Evolutionary conservation across 2,329 filamentous ascomycete species (phyloP).

Genomic region (Diaporthe amygdali): DNA sequence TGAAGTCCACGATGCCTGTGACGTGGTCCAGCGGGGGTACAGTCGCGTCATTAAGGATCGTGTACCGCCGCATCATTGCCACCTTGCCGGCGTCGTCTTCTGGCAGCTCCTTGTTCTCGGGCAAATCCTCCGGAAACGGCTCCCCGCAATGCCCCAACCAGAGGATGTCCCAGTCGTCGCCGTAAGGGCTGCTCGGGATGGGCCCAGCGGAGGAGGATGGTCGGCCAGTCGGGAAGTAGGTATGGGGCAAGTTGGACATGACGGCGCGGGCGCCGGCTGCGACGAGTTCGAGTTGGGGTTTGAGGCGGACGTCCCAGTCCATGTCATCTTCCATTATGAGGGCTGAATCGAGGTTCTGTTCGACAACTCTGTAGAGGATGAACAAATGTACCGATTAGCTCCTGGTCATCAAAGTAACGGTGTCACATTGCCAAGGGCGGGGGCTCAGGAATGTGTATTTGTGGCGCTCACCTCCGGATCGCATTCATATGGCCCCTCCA

Average conservation of each 20-base stretch:
- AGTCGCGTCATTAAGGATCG: constrained; percentile 32
- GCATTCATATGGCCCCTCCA: constrained; percentile 51
- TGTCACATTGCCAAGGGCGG: background rate
- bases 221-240: constrained; percentile 21
- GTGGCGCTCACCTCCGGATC: constrained; percentile 32
- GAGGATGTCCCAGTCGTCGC: constrained; percentile 57
- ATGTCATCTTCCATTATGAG: constrained; percentile 53
- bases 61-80: constrained; percentile 25
- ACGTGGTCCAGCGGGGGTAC: constrained; percentile 33
- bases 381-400: constrained; percentile 27
- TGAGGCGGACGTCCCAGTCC: constrained; percentile 54
- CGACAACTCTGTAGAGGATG: constrained; percentile 38
- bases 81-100: constrained; percentile 5
- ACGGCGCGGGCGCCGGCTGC: constrained; percentile 25
- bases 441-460: background rate
- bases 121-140: constrained; percentile 33
- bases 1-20: constrained; percentile 33
- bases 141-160: constrained; percentile 57
- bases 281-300: constrained; percentile 37
- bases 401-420: background rate
- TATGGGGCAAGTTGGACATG: constrained; percentile 18
- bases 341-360: constrained; percentile 42
- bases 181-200: constrained; percentile 39
- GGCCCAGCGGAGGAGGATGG: background rate
- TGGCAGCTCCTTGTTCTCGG: constrained; percentile 16